Percentiles rank a stretch among this genome's conserved stretches.
These are phyloP conservation scores for Cyberlindnera suaveolens DNA, from an alignment of 805 yeast genomes.

Conservation along the genomic window DNA sequence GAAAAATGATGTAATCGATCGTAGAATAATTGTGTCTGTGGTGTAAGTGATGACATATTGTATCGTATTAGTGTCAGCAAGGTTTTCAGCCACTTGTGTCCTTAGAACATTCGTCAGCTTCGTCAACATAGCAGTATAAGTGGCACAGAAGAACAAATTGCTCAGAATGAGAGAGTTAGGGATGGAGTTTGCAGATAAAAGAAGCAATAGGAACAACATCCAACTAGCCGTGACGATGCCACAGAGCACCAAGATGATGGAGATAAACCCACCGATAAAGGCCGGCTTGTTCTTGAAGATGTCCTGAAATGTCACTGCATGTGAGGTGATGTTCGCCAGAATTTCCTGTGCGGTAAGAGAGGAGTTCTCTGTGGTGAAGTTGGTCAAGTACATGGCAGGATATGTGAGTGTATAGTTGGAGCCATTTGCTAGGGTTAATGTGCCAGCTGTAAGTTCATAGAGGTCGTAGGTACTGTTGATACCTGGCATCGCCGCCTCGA, in stretches of 20 bases:
- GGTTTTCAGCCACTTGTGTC: slow-evolving; percentile 44
- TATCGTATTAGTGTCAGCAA: slow-evolving; percentile 44
- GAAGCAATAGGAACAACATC: slow-evolving; percentile 58
- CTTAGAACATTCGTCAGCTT: slow-evolving; percentile 40
- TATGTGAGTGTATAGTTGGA: slow-evolving; percentile 11
- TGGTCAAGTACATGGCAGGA: slow-evolving; percentile 43
- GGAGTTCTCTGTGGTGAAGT: slow-evolving; percentile 29
- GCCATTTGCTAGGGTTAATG: background rate
- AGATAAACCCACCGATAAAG: slow-evolving; percentile 33
- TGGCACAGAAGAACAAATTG: slow-evolving; percentile 49
- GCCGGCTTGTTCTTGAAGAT: slow-evolving; percentile 24
- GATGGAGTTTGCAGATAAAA: slow-evolving; percentile 48
- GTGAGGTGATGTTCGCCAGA: slow-evolving; percentile 5
- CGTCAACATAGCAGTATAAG: slow-evolving; percentile 45
- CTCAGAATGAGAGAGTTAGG: slow-evolving; percentile 54
- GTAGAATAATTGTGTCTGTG: slow-evolving; percentile 31
- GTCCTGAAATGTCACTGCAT: background rate
- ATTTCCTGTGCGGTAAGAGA: slow-evolving; percentile 4
- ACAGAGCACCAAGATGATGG: slow-evolving; percentile 45
- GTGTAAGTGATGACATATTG: slow-evolving; percentile 32
- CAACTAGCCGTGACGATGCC: slow-evolving; percentile 58
- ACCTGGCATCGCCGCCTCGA: slow-evolving; percentile 7
- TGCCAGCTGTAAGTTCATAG: slow-evolving; percentile 21
- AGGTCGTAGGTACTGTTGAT: slow-evolving; percentile 11
- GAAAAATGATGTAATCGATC: slow-evolving; percentile 37